Conservation (phyloP, 352 stramenopile species). For the Pythium oligandrum region DNA sequence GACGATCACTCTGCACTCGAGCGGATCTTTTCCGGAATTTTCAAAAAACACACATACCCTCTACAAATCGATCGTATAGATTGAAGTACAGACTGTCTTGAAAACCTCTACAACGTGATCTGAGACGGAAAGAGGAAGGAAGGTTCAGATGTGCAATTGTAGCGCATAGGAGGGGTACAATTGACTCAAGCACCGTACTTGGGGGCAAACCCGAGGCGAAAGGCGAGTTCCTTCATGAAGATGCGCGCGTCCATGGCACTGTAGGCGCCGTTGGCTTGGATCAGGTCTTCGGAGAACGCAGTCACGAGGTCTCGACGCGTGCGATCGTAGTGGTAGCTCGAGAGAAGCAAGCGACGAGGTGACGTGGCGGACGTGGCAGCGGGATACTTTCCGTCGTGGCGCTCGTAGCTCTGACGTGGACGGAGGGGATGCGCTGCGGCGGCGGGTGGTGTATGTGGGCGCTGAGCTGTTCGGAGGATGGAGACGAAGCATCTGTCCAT, state of each 20-base stretch:
- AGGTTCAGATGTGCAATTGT: too few relatives aligned
- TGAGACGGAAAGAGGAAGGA: too few relatives aligned
- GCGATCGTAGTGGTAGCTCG: constrained; percentile 55
- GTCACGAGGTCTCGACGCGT: constrained; percentile 54
- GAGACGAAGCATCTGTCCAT: constrained; percentile 34
- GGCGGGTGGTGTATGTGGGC: constrained; percentile 10
- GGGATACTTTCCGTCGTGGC: constrained; percentile 50
- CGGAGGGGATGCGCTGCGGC: constrained; percentile 35
- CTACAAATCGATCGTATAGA: too few relatives aligned
- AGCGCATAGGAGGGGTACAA: too few relatives aligned
- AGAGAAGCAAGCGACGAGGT: constrained; percentile 37
- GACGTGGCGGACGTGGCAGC: constrained; percentile 1
- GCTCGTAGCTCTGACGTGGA: constrained; percentile 61
- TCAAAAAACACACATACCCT: too few relatives aligned
- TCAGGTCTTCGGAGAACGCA: constrained; percentile 40
- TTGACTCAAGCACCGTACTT: constrained; percentile 64
- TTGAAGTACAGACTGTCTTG: too few relatives aligned
- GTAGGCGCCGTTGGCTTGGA: constrained; percentile 50
- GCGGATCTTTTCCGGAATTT: too few relatives aligned
- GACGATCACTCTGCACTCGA: too few relatives aligned
- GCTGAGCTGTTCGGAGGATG: constrained; percentile 30
- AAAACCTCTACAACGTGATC: too few relatives aligned
- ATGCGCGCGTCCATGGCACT: constrained; percentile 65
- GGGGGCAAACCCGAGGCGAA: constrained; percentile 63
- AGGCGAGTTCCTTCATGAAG: constrained; percentile 76